Percentiles rank a stretch among this genome's conserved stretches.
Evolutionary conservation across 495 filamentous ascomycete species (phyloP).

Genomic region (Neurospora sp.): DNA sequence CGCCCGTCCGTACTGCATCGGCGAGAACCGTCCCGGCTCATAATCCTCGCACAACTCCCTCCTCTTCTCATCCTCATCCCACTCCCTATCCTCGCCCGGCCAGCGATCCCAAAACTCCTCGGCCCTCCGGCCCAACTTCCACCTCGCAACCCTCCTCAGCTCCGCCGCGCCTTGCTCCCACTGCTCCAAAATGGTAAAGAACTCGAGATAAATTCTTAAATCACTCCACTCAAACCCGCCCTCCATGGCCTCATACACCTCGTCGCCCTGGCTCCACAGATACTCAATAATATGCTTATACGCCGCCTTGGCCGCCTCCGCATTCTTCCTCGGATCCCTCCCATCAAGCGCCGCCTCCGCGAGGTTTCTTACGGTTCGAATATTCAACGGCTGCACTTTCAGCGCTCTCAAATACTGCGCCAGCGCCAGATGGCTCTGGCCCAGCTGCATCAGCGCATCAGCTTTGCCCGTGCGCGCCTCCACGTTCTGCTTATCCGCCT

Average conservation of each 20-base stretch:
- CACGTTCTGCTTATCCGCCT: conserved; percentile 50
- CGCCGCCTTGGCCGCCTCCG: conserved; percentile 44
- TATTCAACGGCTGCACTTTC: conserved; percentile 47
- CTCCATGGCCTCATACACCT: conserved; percentile 32
- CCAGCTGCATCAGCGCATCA: conserved; percentile 29
- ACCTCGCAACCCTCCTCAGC: conserved; percentile 62
- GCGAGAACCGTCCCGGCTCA: conserved; percentile 43
- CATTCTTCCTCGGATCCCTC: conserved; percentile 30
- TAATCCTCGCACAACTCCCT: conserved; percentile 47
- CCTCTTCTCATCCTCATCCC: conserved; percentile 65
- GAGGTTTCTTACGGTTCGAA: conserved; percentile 49
- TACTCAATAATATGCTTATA: conserved; percentile 54
- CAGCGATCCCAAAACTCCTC: conserved; percentile 77
- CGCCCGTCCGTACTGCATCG: conserved; percentile 57
- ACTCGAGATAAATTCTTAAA: conserved; percentile 71
- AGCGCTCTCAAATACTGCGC: conserved; percentile 55
- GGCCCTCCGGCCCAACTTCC: conserved; percentile 64
- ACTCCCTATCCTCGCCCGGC: conserved; percentile 78
- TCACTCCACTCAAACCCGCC: conserved; percentile 70
- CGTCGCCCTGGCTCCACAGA: conserved; percentile 19
- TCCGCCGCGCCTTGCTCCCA: conserved; percentile 54
- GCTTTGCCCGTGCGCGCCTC: conserved; percentile 21
- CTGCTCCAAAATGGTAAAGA: conserved; percentile 53
- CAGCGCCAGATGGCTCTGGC: conserved; percentile 45
- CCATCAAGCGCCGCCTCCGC: conserved; percentile 56